phyloP scores from a whole-genome alignment of 371 early-diverging fungal species.

The Chytridiales sp. region DNA sequence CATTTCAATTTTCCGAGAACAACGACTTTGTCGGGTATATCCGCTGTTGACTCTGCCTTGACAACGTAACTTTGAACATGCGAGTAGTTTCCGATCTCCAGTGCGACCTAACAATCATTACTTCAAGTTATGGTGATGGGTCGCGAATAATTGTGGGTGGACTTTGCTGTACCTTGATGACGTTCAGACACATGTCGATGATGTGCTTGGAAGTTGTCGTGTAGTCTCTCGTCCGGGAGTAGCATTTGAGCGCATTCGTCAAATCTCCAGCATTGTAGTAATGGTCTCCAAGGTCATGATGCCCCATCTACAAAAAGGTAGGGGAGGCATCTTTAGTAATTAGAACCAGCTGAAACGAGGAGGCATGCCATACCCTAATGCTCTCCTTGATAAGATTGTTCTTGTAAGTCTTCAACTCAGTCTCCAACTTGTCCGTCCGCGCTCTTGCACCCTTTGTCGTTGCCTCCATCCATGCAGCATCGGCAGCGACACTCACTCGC shows the following conservation, averaged over 20 bases:
- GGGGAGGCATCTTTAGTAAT: not conserved
- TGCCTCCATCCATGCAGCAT: constrained; percentile 60
- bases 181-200: constrained; percentile 76
- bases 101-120: constrained; percentile 54
- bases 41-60: constrained; percentile 70
- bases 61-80: constrained; percentile 71
- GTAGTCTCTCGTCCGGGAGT: constrained; percentile 74
- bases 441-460: constrained; percentile 50
- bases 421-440: constrained; percentile 63
- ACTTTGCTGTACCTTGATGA: constrained; percentile 72
- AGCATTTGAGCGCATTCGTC: constrained; percentile 63
- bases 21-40: constrained; percentile 59
- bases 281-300: constrained; percentile 74
- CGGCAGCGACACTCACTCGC: constrained; percentile 23
- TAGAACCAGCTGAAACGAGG: not conserved
- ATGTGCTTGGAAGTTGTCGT: constrained; percentile 70
- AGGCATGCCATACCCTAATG: constrained; percentile 60
- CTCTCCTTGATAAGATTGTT: constrained; percentile 74
- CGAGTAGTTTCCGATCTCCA: constrained; percentile 65
- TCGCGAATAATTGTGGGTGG: not conserved
- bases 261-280: constrained; percentile 71
- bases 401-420: constrained; percentile 71
- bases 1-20: constrained; percentile 65
- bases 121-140: too few relatives aligned
- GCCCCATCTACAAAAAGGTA: constrained; percentile 64